These are phyloP conservation scores for Suillus subalutaceus DNA, from an alignment of 768 basidiomycete species.

Conservation along the genomic window DNA sequence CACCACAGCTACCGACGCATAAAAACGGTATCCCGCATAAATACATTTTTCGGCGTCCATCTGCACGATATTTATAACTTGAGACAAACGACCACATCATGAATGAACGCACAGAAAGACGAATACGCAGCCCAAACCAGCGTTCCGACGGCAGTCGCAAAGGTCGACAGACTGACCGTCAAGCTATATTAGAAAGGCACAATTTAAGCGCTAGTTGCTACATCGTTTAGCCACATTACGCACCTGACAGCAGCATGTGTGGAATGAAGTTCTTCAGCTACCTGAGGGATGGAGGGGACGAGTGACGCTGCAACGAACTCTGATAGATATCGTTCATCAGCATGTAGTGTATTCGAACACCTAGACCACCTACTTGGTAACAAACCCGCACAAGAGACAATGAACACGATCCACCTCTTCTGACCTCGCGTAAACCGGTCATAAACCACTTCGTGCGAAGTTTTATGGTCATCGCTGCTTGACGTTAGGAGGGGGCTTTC, in stretches of 20 bases:
- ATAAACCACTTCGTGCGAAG: slow-evolving; percentile 6
- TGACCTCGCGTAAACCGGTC: slow-evolving; percentile 9
- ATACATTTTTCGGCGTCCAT: slow-evolving; percentile 64
- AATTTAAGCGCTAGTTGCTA: not conserved
- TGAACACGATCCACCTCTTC: slow-evolving; percentile 13
- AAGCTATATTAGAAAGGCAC: slow-evolving; percentile 28
- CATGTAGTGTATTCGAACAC: not conserved
- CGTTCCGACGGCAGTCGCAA: slow-evolving; percentile 43
- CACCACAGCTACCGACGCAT: slow-evolving; percentile 57
- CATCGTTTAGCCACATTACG: not conserved
- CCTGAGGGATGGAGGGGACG: slow-evolving; percentile 68
- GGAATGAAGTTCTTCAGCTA: slow-evolving; percentile 61
- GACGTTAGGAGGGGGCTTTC: slow-evolving; percentile 7
- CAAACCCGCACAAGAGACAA: slow-evolving; percentile 12
- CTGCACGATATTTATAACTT: slow-evolving; percentile 30
- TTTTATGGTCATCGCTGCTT: not conserved
- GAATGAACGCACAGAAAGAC: slow-evolving; percentile 41
- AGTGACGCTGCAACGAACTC: slow-evolving; percentile 70
- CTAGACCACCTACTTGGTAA: slow-evolving; percentile 8
- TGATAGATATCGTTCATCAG: slow-evolving; percentile 25
- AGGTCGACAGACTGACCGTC: slow-evolving; percentile 51
- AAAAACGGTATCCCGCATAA: slow-evolving; percentile 58
- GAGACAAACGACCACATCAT: slow-evolving; percentile 7
- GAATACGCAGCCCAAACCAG: slow-evolving; percentile 51
- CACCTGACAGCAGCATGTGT: slow-evolving; percentile 61